A percentile compares a stretch with the other conserved stretches of the same genome.
phyloP scores from a whole-genome alignment of 2,329 filamentous ascomycete species.

The Xenoacremonium recifei region DNA sequence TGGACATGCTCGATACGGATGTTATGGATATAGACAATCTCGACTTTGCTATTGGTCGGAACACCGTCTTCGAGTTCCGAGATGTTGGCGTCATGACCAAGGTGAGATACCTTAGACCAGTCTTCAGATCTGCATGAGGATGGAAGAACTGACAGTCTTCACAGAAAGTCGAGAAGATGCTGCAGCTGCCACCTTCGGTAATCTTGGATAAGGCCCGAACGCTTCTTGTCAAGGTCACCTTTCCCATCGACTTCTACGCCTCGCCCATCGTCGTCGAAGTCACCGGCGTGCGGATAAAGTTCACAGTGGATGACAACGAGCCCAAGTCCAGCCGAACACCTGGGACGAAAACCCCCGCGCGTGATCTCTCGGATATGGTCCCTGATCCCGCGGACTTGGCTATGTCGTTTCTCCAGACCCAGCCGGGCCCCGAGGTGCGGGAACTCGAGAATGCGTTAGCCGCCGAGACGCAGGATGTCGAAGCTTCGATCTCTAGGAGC shows the following conservation, averaged over 20 bases:
- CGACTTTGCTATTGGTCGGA: constrained; percentile 78
- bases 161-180: constrained; percentile 76
- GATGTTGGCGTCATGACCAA: constrained; percentile 80
- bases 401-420: constrained; percentile 73
- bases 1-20: constrained; percentile 86
- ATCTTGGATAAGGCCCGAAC: constrained; percentile 73
- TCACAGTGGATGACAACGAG: constrained; percentile 47
- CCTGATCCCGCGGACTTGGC: constrained; percentile 73
- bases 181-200: constrained; percentile 72
- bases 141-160: constrained; percentile 2
- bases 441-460: constrained; percentile 68
- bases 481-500: constrained; percentile 58
- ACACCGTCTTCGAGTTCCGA: constrained; percentile 79
- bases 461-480: constrained; percentile 60
- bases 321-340: constrained; percentile 29
- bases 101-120: too few relatives aligned
- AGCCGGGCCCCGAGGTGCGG: constrained; percentile 63
- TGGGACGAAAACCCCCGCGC: constrained; percentile 40
- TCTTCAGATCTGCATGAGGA: constrained; percentile 5
- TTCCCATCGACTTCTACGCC: constrained; percentile 85
- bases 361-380: constrained; percentile 40
- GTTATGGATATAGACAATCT: constrained; percentile 82
- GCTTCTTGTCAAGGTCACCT: constrained; percentile 71
- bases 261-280: constrained; percentile 81
- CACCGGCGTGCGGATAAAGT: constrained; percentile 73